These are phyloP conservation scores for Vitis rotundifolia DNA, from an alignment of 164 flowering plant genomes.

Conservation along the genomic window DNA sequence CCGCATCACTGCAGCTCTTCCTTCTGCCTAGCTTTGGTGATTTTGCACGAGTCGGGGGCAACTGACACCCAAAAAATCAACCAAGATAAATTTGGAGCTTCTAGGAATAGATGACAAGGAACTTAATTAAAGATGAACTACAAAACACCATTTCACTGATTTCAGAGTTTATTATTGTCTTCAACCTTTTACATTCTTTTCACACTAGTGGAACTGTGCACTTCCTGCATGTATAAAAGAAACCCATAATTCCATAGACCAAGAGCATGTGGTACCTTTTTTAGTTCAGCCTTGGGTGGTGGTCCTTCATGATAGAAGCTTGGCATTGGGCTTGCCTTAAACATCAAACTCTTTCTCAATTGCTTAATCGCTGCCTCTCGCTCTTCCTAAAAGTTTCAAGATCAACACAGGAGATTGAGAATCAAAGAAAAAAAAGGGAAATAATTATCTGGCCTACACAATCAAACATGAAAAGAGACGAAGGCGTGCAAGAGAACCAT, in stretches of 20 bases:
- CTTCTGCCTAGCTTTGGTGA: constrained; percentile 55
- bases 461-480: not conserved
- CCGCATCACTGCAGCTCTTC: constrained; percentile 51
- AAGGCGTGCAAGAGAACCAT: not conserved
- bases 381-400: constrained; percentile 36
- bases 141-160: not conserved
- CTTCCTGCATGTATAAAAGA: not conserved
- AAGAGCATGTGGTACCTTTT: constrained; percentile 28
- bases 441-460: not conserved
- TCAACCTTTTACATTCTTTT: not conserved
- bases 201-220: not conserved
- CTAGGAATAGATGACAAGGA: not conserved
- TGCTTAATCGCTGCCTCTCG: constrained; percentile 42
- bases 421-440: not conserved
- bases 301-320: constrained; percentile 49
- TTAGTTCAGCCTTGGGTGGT: constrained; percentile 44
- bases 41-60: constrained; percentile 51
- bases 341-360: constrained; percentile 42
- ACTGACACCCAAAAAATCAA: constrained; percentile 21
- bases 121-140: not conserved
- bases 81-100: not conserved
- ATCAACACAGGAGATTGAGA: not conserved
- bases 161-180: not conserved
- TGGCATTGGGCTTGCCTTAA: constrained; percentile 55
- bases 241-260: not conserved